phyloP scores from a whole-genome alignment of 1,139 yeast species.

The Nakaseomyces delphensis region DNA sequence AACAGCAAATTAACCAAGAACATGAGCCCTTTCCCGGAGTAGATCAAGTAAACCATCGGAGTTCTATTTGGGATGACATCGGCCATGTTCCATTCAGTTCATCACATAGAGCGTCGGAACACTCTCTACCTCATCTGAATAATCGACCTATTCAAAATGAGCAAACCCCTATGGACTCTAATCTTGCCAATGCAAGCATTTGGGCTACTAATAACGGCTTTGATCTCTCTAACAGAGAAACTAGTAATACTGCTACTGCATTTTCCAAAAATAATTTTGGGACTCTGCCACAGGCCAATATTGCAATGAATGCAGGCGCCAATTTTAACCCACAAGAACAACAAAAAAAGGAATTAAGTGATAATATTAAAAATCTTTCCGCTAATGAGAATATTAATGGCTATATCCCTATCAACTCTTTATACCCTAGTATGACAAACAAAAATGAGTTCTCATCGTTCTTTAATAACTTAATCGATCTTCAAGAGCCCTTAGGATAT shows the following conservation, averaged over 20 bases:
- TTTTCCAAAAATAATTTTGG: not conserved
- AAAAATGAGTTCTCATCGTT: not conserved
- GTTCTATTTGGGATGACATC: slow-evolving; percentile 24
- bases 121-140: slow-evolving; percentile 3
- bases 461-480: slow-evolving; percentile 1
- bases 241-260: not conserved
- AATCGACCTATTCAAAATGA: not conserved
- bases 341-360: slow-evolving; percentile 2
- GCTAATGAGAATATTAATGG: not conserved
- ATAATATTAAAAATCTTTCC: slow-evolving; percentile 1
- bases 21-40: not conserved
- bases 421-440: not conserved
- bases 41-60: slow-evolving; percentile 12
- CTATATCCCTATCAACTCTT: slow-evolving; percentile 2
- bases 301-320: not conserved
- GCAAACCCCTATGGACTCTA: not conserved
- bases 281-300: not conserved
- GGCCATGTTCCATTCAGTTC: not conserved
- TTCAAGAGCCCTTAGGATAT: not conserved
- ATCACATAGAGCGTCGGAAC: not conserved
- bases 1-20: not conserved
- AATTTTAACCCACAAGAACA: not conserved
- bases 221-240: not conserved
- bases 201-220: slow-evolving; percentile 3
- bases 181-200: slow-evolving; percentile 2